phyloP scores from a whole-genome alignment of 2,329 filamentous ascomycete species.

The Dactylellina cionopaga region DNA sequence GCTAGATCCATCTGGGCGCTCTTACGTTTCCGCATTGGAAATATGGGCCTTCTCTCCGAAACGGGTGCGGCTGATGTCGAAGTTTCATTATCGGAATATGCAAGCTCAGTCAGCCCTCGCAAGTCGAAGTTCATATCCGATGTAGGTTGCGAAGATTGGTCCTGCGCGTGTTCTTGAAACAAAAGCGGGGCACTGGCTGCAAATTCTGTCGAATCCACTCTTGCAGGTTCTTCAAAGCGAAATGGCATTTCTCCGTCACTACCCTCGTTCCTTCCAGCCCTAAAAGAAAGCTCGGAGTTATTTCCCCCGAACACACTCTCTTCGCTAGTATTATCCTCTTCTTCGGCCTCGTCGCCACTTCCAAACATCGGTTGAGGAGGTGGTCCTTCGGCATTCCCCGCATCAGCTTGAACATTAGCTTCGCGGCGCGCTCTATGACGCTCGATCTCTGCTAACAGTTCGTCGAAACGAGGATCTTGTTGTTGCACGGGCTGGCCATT shows the following conservation, averaged over 20 bases:
- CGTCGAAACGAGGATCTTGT: conserved; percentile 44
- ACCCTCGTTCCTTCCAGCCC: conserved; percentile 36
- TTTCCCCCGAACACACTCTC: conserved; percentile 51
- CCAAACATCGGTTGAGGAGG: conserved; percentile 35
- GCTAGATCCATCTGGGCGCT: conserved; percentile 10
- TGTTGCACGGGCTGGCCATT: conserved; percentile 52
- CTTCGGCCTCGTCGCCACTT: conserved; percentile 52
- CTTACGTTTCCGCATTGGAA: conserved; percentile 41
- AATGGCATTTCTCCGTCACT: conserved; percentile 44
- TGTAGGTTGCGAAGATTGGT: not conserved
- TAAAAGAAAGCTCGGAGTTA: conserved; percentile 42
- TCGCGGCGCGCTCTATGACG: conserved; percentile 41
- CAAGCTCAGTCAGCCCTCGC: conserved; percentile 26
- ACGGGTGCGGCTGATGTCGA: conserved; percentile 24
- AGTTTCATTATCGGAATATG: conserved; percentile 43
- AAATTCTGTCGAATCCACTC: conserved; percentile 19
- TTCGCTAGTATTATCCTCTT: conserved; percentile 44
- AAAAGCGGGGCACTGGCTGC: not conserved
- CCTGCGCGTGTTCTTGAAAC: not conserved
- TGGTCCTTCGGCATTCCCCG: conserved; percentile 1
- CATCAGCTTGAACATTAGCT: conserved; percentile 25
- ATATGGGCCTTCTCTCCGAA: conserved; percentile 30
- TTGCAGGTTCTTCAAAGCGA: conserved; percentile 40
- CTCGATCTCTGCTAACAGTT: conserved; percentile 43
- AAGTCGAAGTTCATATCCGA: conserved; percentile 43